Conservation (phyloP, 192 early-diverging fungal species). For the Mortierella antarctica region DNA sequence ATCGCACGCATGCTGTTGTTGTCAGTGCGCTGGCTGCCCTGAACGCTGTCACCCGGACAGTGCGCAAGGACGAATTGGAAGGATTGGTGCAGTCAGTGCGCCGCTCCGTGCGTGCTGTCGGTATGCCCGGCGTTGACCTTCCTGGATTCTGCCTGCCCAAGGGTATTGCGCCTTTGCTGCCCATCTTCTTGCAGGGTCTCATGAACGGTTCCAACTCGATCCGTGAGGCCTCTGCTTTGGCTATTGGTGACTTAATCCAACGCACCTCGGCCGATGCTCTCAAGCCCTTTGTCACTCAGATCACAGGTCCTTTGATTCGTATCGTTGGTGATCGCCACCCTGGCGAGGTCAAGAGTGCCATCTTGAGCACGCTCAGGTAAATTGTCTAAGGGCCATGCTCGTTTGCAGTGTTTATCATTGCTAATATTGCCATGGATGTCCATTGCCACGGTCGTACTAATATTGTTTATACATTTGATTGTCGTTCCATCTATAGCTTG, state of each 20-base stretch:
- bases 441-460: no score
- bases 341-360: slow-evolving; percentile 92
- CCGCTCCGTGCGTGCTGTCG: slow-evolving; percentile 71
- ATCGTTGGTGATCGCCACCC: slow-evolving; percentile 96
- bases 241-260: slow-evolving; percentile 80
- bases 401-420: not conserved
- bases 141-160: slow-evolving; percentile 93
- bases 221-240: slow-evolving; percentile 88
- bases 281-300: slow-evolving; percentile 91
- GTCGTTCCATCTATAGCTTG: slow-evolving; percentile 47
- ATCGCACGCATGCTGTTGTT: slow-evolving; percentile 67
- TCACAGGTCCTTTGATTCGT: slow-evolving; percentile 97
- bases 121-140: slow-evolving; percentile 65
- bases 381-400: not conserved
- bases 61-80: slow-evolving; percentile 92
- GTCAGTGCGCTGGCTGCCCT: slow-evolving; percentile 83
- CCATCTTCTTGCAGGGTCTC: slow-evolving; percentile 94
- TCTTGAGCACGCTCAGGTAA: slow-evolving; percentile 85
- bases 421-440: no score
- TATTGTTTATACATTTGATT: slow-evolving; percentile 30
- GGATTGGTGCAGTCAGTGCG: slow-evolving; percentile 76
- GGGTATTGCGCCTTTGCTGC: slow-evolving; percentile 90
- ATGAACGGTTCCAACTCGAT: slow-evolving; percentile 86
- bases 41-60: slow-evolving; percentile 79
- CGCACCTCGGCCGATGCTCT: slow-evolving; percentile 81